Evolutionary conservation across 305 asterid species (phyloP).

Genomic region (Caryopteris hybrid): DNA sequence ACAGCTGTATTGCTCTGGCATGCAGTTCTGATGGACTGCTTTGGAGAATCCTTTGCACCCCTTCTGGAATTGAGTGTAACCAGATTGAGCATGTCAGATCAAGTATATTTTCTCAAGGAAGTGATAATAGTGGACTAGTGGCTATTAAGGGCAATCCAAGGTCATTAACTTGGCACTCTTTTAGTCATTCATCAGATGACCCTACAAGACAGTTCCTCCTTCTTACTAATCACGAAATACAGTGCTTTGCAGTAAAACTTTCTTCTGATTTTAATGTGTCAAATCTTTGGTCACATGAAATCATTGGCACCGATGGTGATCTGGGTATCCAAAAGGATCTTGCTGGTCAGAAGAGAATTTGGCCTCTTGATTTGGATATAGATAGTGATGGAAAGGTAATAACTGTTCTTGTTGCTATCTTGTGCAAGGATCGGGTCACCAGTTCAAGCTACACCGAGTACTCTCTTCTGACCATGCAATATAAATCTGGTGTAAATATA

Average conservation of each 20-base stretch:
- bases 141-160: slow-evolving; percentile 77
- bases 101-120: slow-evolving; percentile 33
- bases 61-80: slow-evolving; percentile 47
- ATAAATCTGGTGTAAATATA: slow-evolving; percentile 64
- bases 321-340: slow-evolving; percentile 84
- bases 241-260: slow-evolving; percentile 54
- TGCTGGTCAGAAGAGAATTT: slow-evolving; percentile 87
- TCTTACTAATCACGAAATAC: slow-evolving; percentile 72
- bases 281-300: slow-evolving; percentile 82
- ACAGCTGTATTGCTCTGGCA: slow-evolving; percentile 67
- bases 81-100: slow-evolving; percentile 33
- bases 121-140: slow-evolving; percentile 39
- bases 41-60: slow-evolving; percentile 63
- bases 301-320: slow-evolving; percentile 74
- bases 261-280: slow-evolving; percentile 42
- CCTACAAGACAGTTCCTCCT: slow-evolving; percentile 64
- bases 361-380: slow-evolving; percentile 87
- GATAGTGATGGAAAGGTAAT: slow-evolving; percentile 74
- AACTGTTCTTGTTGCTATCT: slow-evolving; percentile 80
- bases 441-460: slow-evolving; percentile 94
- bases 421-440: slow-evolving; percentile 81
- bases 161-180: slow-evolving; percentile 76
- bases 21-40: slow-evolving; percentile 73
- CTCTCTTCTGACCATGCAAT: slow-evolving; percentile 92
- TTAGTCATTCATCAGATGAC: slow-evolving; percentile 37